Base-by-base conservation (phyloP, 768 basidiomycete genomes). In the Lactarius deliciosus region DNA sequence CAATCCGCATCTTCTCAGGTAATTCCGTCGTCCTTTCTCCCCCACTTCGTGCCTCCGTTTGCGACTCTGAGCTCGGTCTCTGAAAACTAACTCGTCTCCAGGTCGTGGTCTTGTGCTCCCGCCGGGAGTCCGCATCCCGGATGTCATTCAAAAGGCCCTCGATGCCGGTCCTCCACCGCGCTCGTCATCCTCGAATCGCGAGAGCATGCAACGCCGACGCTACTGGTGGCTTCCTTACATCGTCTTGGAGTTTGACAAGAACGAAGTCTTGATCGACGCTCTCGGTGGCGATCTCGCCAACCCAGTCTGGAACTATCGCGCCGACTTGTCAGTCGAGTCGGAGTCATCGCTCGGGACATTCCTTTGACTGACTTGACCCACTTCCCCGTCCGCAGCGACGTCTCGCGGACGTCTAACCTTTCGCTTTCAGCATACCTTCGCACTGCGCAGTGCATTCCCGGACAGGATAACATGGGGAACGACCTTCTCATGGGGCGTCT, bases 201-300 rank as follows among this genome's bases (percentile, higher is more conserved):
- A 98, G 72, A 95, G 92, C 74, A 80, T 96, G 76, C 95, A 96
- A 75, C 84, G 97, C 70, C 93, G 89, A 77, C 93, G 95, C 66
- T 90, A 88, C 77, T 94, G 93, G 89, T 90, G 90, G 94, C 83
- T 99, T 41, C 97, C 97, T 34, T 98, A 91, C 72, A 91, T 98
- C 75, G 97, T 98, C 50, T 88, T 99, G 71, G 96, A 98, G 79
- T 96, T 96, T 80, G 92, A 94, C 80, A 94, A 94, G 83, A 98
- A 98, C 77, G 96, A 98, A 77, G 88, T 98, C 72, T 80, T 99
- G 70, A 89, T 98, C 64, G 96, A 98, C 79, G 95, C 96, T 13
- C 83, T 98, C 73, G 95, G 92, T 10, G 97, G 96, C n/a, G 94
- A 98, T 76, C 84, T 98, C 59, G 74, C 85, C 15, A 87, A 83